Conservation (phyloP, 441 rosid species). For the Sinapis alba region DNA sequence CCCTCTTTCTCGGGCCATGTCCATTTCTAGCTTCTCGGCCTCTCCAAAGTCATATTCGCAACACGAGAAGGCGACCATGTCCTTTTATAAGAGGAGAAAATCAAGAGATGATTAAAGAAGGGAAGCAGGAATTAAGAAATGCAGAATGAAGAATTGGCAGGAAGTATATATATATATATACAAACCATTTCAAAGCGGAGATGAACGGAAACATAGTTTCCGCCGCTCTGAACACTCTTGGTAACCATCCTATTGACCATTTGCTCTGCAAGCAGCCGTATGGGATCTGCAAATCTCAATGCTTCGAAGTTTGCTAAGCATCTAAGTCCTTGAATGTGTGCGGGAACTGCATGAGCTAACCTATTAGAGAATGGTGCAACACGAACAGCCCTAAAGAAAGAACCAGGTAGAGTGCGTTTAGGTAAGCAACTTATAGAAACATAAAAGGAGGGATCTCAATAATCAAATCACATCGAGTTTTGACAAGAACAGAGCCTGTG, state of each 20-base stretch:
- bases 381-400: slow-evolving; percentile 79
- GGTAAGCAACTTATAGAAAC: slow-evolving; percentile 10
- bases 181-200: slow-evolving; percentile 94
- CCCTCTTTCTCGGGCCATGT: slow-evolving; percentile 84
- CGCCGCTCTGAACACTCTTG: slow-evolving; percentile 67
- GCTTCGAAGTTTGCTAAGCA: slow-evolving; percentile 91
- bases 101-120: neutral
- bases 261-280: slow-evolving; percentile 80
- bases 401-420: slow-evolving; percentile 9
- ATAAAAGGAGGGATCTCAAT: neutral
- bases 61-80: slow-evolving; percentile 98
- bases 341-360: slow-evolving; percentile 84
- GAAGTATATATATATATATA: neutral
- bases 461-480: neutral
- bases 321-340: slow-evolving; percentile 75
- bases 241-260: slow-evolving; percentile 90
- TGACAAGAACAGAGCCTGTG: neutral
- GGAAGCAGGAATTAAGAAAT: slow-evolving; percentile 1
- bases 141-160: slow-evolving; percentile 10
- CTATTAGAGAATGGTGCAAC: slow-evolving; percentile 98
- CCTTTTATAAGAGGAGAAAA: slow-evolving; percentile 48
- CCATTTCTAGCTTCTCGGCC: slow-evolving; percentile 90
- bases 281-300: slow-evolving; percentile 79
- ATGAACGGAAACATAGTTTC: slow-evolving; percentile 94
- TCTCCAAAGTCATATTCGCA: slow-evolving; percentile 97